phyloP scores from a whole-genome alignment of 768 basidiomycete genomes.

The Galerina sulciceps region DNA sequence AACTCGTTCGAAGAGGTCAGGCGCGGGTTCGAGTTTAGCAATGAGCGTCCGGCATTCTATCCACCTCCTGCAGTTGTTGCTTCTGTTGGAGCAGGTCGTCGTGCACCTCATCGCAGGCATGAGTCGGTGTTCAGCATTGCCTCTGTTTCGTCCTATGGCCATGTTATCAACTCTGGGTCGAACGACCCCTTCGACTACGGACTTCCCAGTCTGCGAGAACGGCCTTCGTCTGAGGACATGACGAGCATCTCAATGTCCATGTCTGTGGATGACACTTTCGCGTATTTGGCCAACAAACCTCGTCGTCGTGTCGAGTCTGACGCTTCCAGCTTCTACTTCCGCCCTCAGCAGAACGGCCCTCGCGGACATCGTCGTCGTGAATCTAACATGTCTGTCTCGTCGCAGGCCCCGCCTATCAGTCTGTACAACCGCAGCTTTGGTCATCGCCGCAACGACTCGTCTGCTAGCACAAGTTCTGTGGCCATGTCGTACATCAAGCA shows the following conservation, averaged over 20 bases:
- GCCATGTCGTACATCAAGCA: constrained; percentile 58
- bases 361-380: constrained; percentile 66
- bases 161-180: constrained; percentile 62
- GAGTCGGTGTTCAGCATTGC: constrained; percentile 76
- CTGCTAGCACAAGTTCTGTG: constrained; percentile 59
- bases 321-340: constrained; percentile 79
- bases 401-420: constrained; percentile 69
- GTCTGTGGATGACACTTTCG: constrained; percentile 77
- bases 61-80: constrained; percentile 42
- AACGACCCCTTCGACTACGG: constrained; percentile 79
- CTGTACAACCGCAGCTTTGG: constrained; percentile 67
- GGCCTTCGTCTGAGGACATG: constrained; percentile 64
- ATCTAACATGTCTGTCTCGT: constrained; percentile 58
- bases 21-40: constrained; percentile 75
- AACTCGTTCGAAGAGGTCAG: constrained; percentile 81
- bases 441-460: constrained; percentile 62
- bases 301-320: constrained; percentile 72
- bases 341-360: constrained; percentile 28
- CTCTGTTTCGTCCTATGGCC: constrained; percentile 80
- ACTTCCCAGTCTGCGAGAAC: constrained; percentile 52
- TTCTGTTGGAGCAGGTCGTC: constrained; percentile 24
- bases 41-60: constrained; percentile 67
- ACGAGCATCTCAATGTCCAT: constrained; percentile 54
- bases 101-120: constrained; percentile 45
- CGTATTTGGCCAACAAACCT: constrained; percentile 47